These are phyloP conservation scores for Vachellia pachyceras DNA, from an alignment of 306 rosid species.

Conservation along the genomic window DNA sequence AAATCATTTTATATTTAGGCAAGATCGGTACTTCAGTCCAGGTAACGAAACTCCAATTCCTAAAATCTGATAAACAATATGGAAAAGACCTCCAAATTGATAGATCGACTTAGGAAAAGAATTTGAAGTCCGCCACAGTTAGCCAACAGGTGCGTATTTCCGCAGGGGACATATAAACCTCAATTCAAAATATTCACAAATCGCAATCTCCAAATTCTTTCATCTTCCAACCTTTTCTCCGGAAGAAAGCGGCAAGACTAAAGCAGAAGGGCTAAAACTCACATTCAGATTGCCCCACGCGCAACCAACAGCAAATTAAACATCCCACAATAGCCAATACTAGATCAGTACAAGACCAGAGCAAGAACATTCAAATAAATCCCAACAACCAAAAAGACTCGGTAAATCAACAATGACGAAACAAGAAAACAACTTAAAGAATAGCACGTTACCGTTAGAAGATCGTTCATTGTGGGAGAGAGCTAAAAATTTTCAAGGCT, in stretches of 20 bases:
- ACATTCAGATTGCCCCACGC: conserved; percentile 18
- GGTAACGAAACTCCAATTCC: background rate
- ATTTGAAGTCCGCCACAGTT: conserved; percentile 2
- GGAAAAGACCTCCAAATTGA: background rate
- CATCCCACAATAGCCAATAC: background rate
- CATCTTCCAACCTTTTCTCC: conserved; percentile 21
- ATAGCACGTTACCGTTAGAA: conserved; percentile 63
- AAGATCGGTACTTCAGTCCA: conserved; percentile 24
- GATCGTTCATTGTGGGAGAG: conserved; percentile 82
- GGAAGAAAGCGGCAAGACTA: conserved; percentile 31
- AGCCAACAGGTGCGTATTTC: background rate
- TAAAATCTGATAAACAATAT: background rate
- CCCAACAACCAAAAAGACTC: conserved; percentile 13
- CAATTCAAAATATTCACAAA: background rate
- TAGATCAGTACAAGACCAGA: conserved; percentile 48
- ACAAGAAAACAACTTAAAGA: background rate
- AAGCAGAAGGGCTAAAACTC: background rate
- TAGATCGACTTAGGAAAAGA: conserved; percentile 16
- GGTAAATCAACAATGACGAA: conserved; percentile 6
- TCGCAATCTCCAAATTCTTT: conserved; percentile 32
- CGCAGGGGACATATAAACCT: conserved; percentile 5
- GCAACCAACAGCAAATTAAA: conserved; percentile 24
- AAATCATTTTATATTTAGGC: background rate
- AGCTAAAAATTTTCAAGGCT: conserved; percentile 34
- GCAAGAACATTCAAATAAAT: conserved; percentile 30